phyloP scores from a whole-genome alignment of 257 asterid genomes.

The Solanum lycopersicoides region DNA sequence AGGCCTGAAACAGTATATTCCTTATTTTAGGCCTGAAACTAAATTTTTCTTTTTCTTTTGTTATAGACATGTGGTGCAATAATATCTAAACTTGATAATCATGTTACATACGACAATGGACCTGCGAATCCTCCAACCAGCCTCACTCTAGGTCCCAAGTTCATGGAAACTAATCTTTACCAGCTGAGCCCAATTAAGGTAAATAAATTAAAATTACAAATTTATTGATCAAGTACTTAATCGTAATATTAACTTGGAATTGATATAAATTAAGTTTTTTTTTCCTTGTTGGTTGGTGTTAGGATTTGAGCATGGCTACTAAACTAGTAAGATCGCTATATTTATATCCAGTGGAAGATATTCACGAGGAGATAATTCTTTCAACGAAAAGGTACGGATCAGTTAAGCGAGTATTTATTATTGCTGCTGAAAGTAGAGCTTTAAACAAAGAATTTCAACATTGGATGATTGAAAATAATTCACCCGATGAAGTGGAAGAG shows the following conservation, averaged over 20 bases:
- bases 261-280: not conserved
- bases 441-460: not conserved
- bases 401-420: slow-evolving; percentile 12
- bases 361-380: not conserved
- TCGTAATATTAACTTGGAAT: not conserved
- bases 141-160: slow-evolving; percentile 5
- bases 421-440: slow-evolving; percentile 7
- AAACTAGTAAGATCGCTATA: slow-evolving; percentile 4
- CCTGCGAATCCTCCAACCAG: slow-evolving; percentile 16
- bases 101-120: slow-evolving; percentile 2
- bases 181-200: slow-evolving; percentile 20
- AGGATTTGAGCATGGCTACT: slow-evolving; percentile 25
- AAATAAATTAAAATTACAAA: not conserved
- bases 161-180: slow-evolving; percentile 3
- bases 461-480: slow-evolving; percentile 21
- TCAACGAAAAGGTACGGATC: slow-evolving; percentile 9
- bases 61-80: not conserved
- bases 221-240: not conserved
- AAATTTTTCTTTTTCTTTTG: not conserved
- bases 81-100: slow-evolving; percentile 2
- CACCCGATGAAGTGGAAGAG: slow-evolving; percentile 23
- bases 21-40: too few species aligned
- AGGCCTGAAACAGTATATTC: too few species aligned
- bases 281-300: not conserved
- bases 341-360: not conserved